Conservation (phyloP, 2,329 filamentous ascomycete species). For the Pezicula rhizophila region DNA sequence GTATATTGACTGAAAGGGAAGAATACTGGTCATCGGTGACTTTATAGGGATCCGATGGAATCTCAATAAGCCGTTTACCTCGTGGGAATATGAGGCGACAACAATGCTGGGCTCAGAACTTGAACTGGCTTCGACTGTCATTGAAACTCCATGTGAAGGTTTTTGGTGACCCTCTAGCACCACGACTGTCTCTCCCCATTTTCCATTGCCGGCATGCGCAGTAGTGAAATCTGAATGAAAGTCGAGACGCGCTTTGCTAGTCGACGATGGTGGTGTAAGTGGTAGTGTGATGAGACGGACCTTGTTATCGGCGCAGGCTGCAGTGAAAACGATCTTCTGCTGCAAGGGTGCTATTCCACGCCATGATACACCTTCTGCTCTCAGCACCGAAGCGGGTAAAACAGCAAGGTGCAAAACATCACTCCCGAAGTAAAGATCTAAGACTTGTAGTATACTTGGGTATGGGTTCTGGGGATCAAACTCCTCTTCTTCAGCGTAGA, state of each 20-base stretch:
- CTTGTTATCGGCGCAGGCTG: conserved; percentile 51
- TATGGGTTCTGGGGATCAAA: conserved; percentile 33
- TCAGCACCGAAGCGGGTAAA: conserved; percentile 42
- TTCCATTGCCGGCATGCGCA: conserved; percentile 50
- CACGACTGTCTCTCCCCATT: conserved; percentile 56
- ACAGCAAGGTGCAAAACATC: conserved; percentile 51
- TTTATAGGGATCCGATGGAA: conserved; percentile 51
- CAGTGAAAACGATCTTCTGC: conserved; percentile 54
- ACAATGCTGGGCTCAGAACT: conserved; percentile 42
- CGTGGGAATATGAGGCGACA: conserved; percentile 54
- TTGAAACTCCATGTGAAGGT: conserved; percentile 48
- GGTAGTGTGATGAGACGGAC: conserved; percentile 54
- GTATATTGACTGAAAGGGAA: conserved; percentile 56
- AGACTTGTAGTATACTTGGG: conserved; percentile 50
- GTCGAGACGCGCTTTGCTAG: conserved; percentile 50
- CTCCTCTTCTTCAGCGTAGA: conserved; percentile 45
- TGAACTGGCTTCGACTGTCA: conserved; percentile 34
- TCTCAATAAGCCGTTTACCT: conserved; percentile 52
- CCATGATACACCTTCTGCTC: conserved; percentile 43
- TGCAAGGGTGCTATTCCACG: conserved; percentile 41
- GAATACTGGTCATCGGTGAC: conserved; percentile 25
- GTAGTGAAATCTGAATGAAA: conserved; percentile 44
- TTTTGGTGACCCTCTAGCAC: conserved; percentile 47
- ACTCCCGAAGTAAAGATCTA: conserved; percentile 54
- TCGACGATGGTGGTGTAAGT: conserved; percentile 53